Evolutionary conservation across 805 yeast species (phyloP), one percentile per base, ranked within the genome.

Genomic region (Candida koratica): DNA sequence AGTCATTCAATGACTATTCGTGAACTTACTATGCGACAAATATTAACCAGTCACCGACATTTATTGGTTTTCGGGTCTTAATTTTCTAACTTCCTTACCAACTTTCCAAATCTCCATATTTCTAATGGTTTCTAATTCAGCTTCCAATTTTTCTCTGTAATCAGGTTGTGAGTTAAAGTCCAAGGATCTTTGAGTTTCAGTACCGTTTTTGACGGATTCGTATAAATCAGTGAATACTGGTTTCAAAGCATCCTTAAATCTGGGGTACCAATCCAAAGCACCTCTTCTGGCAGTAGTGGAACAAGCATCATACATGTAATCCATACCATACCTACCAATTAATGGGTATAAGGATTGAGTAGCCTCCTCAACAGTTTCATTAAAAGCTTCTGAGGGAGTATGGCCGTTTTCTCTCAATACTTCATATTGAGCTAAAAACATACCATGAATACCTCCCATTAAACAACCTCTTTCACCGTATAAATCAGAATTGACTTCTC

Each of bases 381-480:
- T 93, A 89, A 93, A 93, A 58, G 98, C 97, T 79, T 93, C 98
- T 44, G 97, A 87, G 75, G 98, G 98, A 51, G 97, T 78, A 82
- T 93, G 98, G 52, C 98, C 98, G 67, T 94, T 88, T 78, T 90
- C 97, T 77, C 98, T 89, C 69, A 93, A 82, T 47, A 93, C 98
- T 75, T 93, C 98, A 80, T 93, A 93, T 78, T 93, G 98, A 56
- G 98, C 98, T 62, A 93, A 81, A 93, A 93, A 93, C 97, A 93
- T 93, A 81, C 98, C 98, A 79, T 93, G 98, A 77, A 93, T 90
- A 81, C 97, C 97, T 69, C 97, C 98, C 98, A 90, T 93, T 56
- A 93, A 78, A 76, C 97, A 93, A 66, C 98, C 98, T 79, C 98
- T 87, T 81, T 93, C 98, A 75, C 98, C 98, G 77, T 93, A 93